Base-by-base conservation (phyloP, 805 yeast species). In the Kodamaea nitidulidarum region DNA sequence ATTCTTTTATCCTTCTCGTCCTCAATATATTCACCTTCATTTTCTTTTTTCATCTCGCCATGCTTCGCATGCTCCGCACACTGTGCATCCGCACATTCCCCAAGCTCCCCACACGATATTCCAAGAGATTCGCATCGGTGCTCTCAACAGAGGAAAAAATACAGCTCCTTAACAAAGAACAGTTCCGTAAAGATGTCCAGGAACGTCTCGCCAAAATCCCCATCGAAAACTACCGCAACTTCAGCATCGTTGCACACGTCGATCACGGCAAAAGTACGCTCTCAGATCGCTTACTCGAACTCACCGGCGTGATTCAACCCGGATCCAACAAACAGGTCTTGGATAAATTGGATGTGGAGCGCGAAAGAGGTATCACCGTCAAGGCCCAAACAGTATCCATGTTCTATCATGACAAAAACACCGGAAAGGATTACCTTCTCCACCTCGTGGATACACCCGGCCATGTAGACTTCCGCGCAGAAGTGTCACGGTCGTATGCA, bases 391-490 rank as follows among this genome's bases (percentile, higher is more conserved):
- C 98, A 0, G 91, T 96, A 52, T 75, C 96, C 0, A 93, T 91
- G 97, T 72, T 93, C 43, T 88, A 88, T 58, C 71, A 72, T 25
- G 65, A 67, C 38, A 70, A 78, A 47, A 20, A 20, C 5, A 68
- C 77, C 7, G 77, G 78, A 2, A 67, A 77, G 50, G 96, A 91
- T 50, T 93, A 87, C 56, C 61, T 93, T 39, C 65, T 91, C 33
- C 96, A 91, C 66, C 67, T 91, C 32, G 96, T 93, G 32, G 98
- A 91, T 60, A 91, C 98, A 0, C 98, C 98, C 0, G 98, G 98
- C 0, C 98, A 91, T 58, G 98, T 93, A 22, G 98, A 91, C 60
- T 91, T 91, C 60, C 70, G 96, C 39, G 83, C 93, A 7, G 98
- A 91, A 53, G 98, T 91, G 1, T 80, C 95, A 3, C 65, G 98